Percentiles rank a stretch among this genome's conserved stretches.
Evolutionary conservation across 768 basidiomycete genomes (phyloP).

Genomic region (Tylopilus vinaceipallidus): DNA sequence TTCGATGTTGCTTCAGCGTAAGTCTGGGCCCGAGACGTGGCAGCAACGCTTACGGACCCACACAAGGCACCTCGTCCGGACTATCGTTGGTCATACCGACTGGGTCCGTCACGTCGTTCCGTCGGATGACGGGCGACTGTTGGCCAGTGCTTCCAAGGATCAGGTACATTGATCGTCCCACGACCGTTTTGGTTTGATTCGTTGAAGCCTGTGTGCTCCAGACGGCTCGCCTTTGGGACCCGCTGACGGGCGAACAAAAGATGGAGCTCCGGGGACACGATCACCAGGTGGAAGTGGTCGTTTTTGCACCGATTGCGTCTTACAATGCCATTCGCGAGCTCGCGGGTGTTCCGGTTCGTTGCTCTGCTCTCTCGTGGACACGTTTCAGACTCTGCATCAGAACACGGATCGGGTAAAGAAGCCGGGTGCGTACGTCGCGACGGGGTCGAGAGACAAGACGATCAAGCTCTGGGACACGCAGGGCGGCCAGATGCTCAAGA

Average conservation of each 20-base stretch:
- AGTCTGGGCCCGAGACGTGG: constrained; percentile 27
- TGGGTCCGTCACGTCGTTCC: constrained; percentile 78
- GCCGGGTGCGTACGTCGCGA: constrained; percentile 63
- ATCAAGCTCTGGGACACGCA: constrained; percentile 90
- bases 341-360: constrained; percentile 63
- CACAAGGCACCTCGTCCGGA: constrained; percentile 68
- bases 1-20: constrained; percentile 88
- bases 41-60: constrained; percentile 10
- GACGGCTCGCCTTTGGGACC: constrained; percentile 80
- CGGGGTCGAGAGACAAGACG: constrained; percentile 87
- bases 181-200: background rate
- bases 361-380: background rate
- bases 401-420: constrained; percentile 50
- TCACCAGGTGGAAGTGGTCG: constrained; percentile 78
- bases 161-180: constrained; percentile 57
- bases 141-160: constrained; percentile 84
- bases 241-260: constrained; percentile 71
- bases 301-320: constrained; percentile 75
- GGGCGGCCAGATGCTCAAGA: constrained; percentile 77
- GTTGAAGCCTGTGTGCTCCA: constrained; percentile 27
- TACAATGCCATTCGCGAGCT: constrained; percentile 78
- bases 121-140: constrained; percentile 67
- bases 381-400: constrained; percentile 29
- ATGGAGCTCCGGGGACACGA: constrained; percentile 86
- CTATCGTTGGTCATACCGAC: constrained; percentile 74